Evolutionary conservation across 78 protist species (phyloP).

Genomic region (Dictyostelium firmibasis): DNA sequence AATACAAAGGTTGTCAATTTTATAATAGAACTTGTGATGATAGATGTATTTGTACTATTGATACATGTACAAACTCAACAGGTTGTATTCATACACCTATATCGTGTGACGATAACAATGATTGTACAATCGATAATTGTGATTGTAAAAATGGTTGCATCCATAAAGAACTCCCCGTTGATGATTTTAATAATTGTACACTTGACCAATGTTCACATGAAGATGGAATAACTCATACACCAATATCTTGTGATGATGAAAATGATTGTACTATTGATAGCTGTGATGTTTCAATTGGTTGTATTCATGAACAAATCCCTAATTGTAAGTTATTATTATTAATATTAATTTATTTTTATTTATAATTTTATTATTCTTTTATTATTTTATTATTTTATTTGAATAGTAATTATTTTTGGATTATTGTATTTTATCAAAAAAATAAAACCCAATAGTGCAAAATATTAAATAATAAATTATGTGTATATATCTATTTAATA

Average conservation of each 20-base stretch:
- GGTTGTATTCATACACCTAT: constrained; percentile 52
- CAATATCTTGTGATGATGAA: constrained; percentile 37
- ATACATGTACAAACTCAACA: not conserved
- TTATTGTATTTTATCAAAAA: too few species aligned
- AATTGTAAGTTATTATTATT: not conserved
- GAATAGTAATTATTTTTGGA: too few species aligned
- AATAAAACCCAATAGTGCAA: too few species aligned
- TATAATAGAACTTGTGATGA: constrained; percentile 33
- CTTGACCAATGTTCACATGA: not conserved
- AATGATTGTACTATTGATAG: constrained; percentile 8
- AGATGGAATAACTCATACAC: constrained; percentile 20
- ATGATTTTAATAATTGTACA: constrained; percentile 18
- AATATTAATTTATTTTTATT: not conserved
- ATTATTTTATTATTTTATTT: not conserved
- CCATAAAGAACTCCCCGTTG: not conserved
- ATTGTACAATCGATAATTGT: constrained; percentile 26
- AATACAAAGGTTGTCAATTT: not conserved
- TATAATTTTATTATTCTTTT: not conserved
- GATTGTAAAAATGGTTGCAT: constrained; percentile 1
- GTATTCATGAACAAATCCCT: not conserved
- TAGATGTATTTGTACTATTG: not conserved
- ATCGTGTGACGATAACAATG: constrained; percentile 35
- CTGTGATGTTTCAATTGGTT: constrained; percentile 15
- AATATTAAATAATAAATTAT: too few species aligned
- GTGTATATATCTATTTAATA: too few species aligned